phyloP scores from a whole-genome alignment of 1,284 basidiomycete genomes.

The Phlebopus sp. region DNA sequence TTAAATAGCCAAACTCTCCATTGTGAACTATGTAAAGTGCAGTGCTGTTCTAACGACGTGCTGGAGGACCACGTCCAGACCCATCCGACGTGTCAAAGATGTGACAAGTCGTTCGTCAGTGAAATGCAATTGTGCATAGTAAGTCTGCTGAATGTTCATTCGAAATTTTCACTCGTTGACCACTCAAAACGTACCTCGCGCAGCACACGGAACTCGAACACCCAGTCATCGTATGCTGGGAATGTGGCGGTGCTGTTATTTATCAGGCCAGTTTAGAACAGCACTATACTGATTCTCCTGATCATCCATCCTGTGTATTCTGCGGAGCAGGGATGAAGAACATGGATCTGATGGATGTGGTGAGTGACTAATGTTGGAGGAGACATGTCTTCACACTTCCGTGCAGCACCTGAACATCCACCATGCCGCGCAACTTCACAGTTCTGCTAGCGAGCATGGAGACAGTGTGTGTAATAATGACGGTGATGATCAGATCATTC shows the following conservation, averaged over 20 bases:
- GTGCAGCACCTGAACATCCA: conserved; percentile 20
- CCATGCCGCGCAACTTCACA: conserved; percentile 7
- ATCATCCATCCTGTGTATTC: conserved; percentile 22
- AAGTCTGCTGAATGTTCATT: conserved; percentile 5
- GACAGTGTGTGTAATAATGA: background rate
- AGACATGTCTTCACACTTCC: conserved; percentile 8
- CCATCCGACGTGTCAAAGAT: conserved; percentile 26
- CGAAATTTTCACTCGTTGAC: background rate
- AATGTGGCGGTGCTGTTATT: conserved; percentile 26
- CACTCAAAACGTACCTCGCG: background rate
- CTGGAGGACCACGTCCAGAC: conserved; percentile 26
- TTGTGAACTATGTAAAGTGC: conserved; percentile 20
- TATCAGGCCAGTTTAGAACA: conserved; percentile 19
- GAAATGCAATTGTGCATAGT: conserved; percentile 21
- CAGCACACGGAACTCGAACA: conserved; percentile 25
- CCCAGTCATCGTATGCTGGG: conserved; percentile 29
- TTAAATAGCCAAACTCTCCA: conserved; percentile 10
- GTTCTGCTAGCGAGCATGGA: conserved; percentile 6
- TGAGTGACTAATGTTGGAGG: conserved; percentile 10
- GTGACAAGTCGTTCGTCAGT: conserved; percentile 20
- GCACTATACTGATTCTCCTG: conserved; percentile 26
- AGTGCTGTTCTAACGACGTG: conserved; percentile 26
- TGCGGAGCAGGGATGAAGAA: conserved; percentile 22
- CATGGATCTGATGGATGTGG: conserved; percentile 19
- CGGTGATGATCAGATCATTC: background rate